Evolutionary conservation across 1,284 basidiomycete genomes (phyloP), one percentile per base, ranked within the genome.

Genomic region (Apiotrichum montevideense): DNA sequence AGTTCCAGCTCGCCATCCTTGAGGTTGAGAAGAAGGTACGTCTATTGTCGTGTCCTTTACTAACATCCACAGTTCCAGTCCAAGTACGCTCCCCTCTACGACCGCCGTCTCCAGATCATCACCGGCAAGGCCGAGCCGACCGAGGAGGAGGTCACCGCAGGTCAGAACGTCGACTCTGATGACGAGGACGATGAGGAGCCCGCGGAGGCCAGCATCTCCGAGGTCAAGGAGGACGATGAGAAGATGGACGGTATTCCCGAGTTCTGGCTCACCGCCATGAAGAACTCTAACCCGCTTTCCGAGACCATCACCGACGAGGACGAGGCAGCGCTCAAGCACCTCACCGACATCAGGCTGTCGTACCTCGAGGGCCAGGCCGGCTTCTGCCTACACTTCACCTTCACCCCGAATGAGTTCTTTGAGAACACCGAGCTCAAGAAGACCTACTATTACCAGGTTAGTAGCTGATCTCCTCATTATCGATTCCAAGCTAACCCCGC

Each of bases 221-320:
- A 66, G 52, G 65, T 57, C 46, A 62, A 46, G 37, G 84, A 64
- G 49, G 68, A 73, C 34, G 69, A 71, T 15, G 72, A 72, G 42
- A 67, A 59, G 43, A 64, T 75, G 55, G 78, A 81, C 63, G 87
- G 87, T 63, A 92, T 98, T 69, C 90, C 94, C 60, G 87, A 96
- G 72, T 98, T 98, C 82, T 98, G 95, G 95, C 85, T 97, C 67
- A 98, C 95, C 1, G 91, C 92, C 1, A 83, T 98, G 63, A 86
- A 90, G 69, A 98, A 96, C 78, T 91, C 97, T 76, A 78, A 87
- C 58, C 90, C 85, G 52, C 82, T 98, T 55, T 83, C 84, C 48
- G 91, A 94, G 55, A 81, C 94, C 71, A 93, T 98, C 80, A 96
- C 90, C 39, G 93, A 97, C 71, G 85, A 87, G 55, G 95, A 98